These are phyloP conservation scores for Ascochyta fabae DNA, from an alignment of 2,329 filamentous ascomycete species.

Conservation along the genomic window DNA sequence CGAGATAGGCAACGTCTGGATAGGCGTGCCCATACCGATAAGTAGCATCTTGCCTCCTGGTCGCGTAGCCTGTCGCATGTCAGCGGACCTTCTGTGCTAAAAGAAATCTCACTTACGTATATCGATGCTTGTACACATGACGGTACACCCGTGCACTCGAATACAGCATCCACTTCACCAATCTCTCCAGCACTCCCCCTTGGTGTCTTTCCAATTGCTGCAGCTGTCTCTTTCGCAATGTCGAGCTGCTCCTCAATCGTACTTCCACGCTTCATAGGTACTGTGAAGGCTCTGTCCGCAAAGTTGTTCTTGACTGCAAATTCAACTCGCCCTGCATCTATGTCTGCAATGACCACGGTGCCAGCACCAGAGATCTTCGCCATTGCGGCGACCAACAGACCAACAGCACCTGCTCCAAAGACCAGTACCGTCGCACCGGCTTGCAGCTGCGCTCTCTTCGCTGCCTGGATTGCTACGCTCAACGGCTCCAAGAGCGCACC, in stretches of 20 bases:
- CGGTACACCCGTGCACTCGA: slow-evolving; percentile 80
- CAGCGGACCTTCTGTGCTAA: not conserved
- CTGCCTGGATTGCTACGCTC: slow-evolving; percentile 66
- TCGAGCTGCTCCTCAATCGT: slow-evolving; percentile 61
- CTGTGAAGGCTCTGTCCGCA: slow-evolving; percentile 54
- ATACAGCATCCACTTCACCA: slow-evolving; percentile 70
- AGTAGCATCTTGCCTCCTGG: slow-evolving; percentile 76
- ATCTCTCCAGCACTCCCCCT: slow-evolving; percentile 41
- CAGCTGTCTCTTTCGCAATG: slow-evolving; percentile 59
- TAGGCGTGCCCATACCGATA: slow-evolving; percentile 79
- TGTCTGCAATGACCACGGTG: slow-evolving; percentile 66
- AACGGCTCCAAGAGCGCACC: slow-evolving; percentile 67
- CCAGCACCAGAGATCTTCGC: slow-evolving; percentile 61
- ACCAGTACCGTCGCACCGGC: slow-evolving; percentile 60
- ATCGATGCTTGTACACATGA: slow-evolving; percentile 77
- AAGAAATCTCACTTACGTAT: slow-evolving; percentile 56
- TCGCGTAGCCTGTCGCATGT: slow-evolving; percentile 58
- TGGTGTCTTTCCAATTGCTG: slow-evolving; percentile 49
- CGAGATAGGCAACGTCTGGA: slow-evolving; percentile 76
- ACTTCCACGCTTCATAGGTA: slow-evolving; percentile 55
- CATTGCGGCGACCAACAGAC: slow-evolving; percentile 64
- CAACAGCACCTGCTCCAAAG: slow-evolving; percentile 68
- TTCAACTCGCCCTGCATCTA: slow-evolving; percentile 62
- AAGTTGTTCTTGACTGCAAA: slow-evolving; percentile 62
- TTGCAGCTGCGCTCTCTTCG: slow-evolving; percentile 59